A percentile compares a stretch with the other conserved stretches of the same genome.
These are phyloP conservation scores for Aspergillus vadensis DNA, from an alignment of 2,329 filamentous ascomycete genomes.

Conservation along the genomic window DNA sequence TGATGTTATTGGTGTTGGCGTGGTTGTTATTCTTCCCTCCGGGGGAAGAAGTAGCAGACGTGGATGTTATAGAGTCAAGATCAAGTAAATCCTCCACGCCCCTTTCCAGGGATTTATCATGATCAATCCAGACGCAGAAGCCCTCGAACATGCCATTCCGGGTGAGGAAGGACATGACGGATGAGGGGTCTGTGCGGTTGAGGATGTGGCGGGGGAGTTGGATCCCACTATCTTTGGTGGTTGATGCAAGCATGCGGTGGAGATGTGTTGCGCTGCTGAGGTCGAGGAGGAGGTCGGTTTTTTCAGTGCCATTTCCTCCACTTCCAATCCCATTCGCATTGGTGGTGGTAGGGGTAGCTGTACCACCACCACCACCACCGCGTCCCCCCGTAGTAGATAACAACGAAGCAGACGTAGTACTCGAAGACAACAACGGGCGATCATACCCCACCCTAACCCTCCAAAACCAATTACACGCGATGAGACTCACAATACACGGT, in stretches of 20 bases:
- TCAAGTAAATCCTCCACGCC: background rate
- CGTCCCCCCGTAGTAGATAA: no score
- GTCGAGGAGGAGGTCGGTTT: background rate
- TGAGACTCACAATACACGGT: slow-evolving; percentile 52
- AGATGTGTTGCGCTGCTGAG: background rate
- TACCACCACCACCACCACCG: no score
- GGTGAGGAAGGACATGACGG: slow-evolving; percentile 5
- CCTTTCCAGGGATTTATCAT: background rate
- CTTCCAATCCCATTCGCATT: no score
- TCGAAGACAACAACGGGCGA: slow-evolving; percentile 30
- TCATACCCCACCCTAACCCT: slow-evolving; percentile 52
- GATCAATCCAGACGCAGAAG: slow-evolving; percentile 8
- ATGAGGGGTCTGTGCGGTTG: background rate
- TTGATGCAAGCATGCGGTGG: background rate
- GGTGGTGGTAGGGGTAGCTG: background rate
- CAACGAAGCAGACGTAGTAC: background rate
- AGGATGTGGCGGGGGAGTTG: background rate
- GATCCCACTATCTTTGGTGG: background rate
- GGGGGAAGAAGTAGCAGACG: no score
- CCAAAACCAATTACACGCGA: slow-evolving; percentile 55
- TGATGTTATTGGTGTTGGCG: no score
- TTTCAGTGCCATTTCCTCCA: background rate
- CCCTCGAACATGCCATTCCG: slow-evolving; percentile 13
- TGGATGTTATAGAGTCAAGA: background rate
- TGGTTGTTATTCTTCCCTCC: no score